Base-by-base conservation (phyloP, 2,329 filamentous ascomycete genomes). In the Claviceps monticola region DNA sequence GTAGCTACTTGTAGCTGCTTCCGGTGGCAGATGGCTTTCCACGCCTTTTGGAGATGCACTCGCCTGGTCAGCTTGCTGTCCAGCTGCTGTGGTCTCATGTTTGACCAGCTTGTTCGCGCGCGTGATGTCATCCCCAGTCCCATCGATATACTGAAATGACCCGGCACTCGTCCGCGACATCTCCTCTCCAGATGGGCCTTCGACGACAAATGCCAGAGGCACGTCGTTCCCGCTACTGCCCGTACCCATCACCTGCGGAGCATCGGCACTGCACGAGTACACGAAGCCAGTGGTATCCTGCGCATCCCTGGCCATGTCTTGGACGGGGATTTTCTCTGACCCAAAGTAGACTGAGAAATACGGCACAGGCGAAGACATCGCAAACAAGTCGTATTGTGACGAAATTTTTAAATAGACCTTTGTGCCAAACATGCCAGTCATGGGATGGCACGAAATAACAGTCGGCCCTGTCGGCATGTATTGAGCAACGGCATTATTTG, bases 291-390 rank as follows among this genome's bases (percentile, higher is more conserved):
- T 69, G 51, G 65, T 68, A 55, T 82, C 78, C 68, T 72, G 79
- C 58, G 68, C 74, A 63, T 71, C 70, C 62, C 83, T 83, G 46
- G 79, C 75, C 23, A 89, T 73, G 52, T 82, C 76, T 51, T 79
- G 74, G n/a, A 65, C 61, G 1, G 64, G 59, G 65, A 82, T 84
- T 65, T 83, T 82, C 60, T 85, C 80, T n/a, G 78, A 75, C n/a
- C 88, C 88, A 66, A 95, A 94, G 46, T 83, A 77, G 51, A 95
- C 68, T 56, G 71, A 83, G 60, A 87, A 82, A 49, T 74, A 73
- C 2, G 76, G 71, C 51, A 71, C 62, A 43, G 72, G 75, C 53
- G 74, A 75, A 36, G 74, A 76, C 66, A 82, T 77, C 53, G 68
- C 63, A 56, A 75, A 68, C 54, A 95, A 69, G 62, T 95, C 84